Percentiles rank a stretch among this genome's conserved stretches.
These are phyloP conservation scores for Diaporthe capsici DNA, from an alignment of 2,329 filamentous ascomycete genomes.

Conservation along the genomic window DNA sequence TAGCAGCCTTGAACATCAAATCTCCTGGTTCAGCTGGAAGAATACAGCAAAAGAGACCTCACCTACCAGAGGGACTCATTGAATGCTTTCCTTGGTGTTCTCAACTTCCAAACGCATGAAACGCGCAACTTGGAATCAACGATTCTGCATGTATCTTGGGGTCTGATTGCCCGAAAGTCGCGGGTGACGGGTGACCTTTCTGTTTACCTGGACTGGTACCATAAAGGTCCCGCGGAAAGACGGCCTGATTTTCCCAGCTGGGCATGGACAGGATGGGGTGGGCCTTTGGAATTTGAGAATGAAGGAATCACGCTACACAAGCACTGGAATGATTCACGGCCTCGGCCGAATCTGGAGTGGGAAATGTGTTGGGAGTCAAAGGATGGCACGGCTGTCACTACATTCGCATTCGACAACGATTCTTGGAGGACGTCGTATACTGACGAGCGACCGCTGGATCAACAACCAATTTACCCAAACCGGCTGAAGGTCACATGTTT, in stretches of 20 bases:
- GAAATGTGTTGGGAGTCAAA: not conserved
- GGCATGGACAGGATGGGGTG: not conserved
- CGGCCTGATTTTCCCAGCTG: not conserved
- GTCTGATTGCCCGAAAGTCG: not conserved
- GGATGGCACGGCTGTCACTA: not conserved
- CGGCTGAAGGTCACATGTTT: not conserved
- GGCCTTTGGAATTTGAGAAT: not conserved
- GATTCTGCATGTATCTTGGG: not conserved
- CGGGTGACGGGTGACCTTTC: fast-evolving
- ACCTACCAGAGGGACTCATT: not conserved
- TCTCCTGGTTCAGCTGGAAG: not conserved
- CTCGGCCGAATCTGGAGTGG: not conserved
- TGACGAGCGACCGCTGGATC: not conserved
- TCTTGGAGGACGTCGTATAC: not conserved
- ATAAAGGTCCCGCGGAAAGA: not conserved
- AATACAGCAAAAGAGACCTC: not conserved
- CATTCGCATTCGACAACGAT: not conserved
- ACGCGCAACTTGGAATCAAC: fast-evolving
- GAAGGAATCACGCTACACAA: conserved; percentile 41
- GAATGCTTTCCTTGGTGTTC: not conserved
- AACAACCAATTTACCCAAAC: not conserved
- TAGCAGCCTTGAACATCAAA: no score
- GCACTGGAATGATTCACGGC: not conserved
- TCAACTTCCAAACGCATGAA: not conserved
- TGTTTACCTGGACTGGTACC: not conserved